phyloP scores from a whole-genome alignment of 225 moss, liverwort and hornwort species.

The Asterella californica region DNA sequence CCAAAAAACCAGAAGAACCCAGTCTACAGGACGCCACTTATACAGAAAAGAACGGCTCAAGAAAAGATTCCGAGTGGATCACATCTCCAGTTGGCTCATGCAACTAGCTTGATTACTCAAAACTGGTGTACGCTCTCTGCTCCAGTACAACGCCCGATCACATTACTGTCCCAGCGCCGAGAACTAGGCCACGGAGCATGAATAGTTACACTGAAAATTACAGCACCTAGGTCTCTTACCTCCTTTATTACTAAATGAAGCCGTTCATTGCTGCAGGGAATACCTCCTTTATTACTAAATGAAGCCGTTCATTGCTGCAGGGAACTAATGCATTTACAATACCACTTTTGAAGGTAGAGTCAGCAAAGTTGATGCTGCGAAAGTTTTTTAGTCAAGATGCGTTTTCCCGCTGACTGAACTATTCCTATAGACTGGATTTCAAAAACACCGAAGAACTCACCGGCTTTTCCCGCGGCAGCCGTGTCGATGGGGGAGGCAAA shows the following conservation, averaged over 20 bases:
- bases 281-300: not conserved
- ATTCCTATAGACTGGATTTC: not conserved
- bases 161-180: not conserved
- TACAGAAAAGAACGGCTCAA: too few species aligned
- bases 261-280: not conserved
- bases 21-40: too few species aligned
- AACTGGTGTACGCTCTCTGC: not conserved
- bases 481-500: constrained; percentile 65
- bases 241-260: not conserved
- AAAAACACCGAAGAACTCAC: constrained; percentile 30
- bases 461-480: constrained; percentile 91
- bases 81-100: too few species aligned
- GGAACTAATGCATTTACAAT: not conserved
- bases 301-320: not conserved
- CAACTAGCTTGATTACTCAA: not conserved
- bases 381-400: not conserved
- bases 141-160: not conserved
- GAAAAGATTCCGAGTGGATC: too few species aligned
- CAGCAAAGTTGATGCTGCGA: not conserved
- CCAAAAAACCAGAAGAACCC: too few species aligned
- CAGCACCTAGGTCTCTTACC: not conserved
- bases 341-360: not conserved
- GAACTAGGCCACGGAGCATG: not conserved
- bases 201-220: not conserved
- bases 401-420: not conserved